Percentiles rank a stretch among this genome's conserved stretches.
Evolutionary conservation across 352 stramenopile species (phyloP).

Genomic region (Phytophthora sp.): DNA sequence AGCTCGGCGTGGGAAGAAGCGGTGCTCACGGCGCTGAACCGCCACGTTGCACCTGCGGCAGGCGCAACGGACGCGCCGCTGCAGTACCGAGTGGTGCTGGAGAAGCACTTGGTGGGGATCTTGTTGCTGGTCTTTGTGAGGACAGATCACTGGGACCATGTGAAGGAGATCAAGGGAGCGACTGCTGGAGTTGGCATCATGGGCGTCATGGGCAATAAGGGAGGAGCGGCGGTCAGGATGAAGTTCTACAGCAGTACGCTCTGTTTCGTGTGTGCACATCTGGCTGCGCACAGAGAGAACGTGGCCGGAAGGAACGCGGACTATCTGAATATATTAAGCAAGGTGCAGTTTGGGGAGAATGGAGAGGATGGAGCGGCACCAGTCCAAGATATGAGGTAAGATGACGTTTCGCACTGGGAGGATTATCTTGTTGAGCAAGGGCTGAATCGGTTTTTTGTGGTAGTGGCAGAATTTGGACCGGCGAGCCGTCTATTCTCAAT

Average conservation of each 20-base stretch:
- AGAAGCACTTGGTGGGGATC: slow-evolving; percentile 97
- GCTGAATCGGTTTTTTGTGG: background rate
- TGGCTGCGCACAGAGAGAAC: slow-evolving; percentile 99
- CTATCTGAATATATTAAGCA: slow-evolving; percentile 97
- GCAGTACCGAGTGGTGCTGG: slow-evolving; percentile 78
- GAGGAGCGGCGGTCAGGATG: slow-evolving; percentile 94
- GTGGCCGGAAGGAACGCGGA: slow-evolving; percentile 97
- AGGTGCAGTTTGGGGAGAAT: slow-evolving; percentile 92
- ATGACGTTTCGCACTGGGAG: background rate
- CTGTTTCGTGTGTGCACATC: slow-evolving; percentile 98
- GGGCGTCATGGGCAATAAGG: slow-evolving; percentile 99
- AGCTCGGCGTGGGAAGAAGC: slow-evolving; percentile 91
- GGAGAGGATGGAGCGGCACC: slow-evolving; percentile 16
- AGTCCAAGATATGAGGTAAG: slow-evolving; percentile 39
- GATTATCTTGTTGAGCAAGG: background rate
- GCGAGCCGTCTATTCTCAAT: slow-evolving; percentile 88
- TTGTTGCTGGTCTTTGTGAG: slow-evolving; percentile 97
- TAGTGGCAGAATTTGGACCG: slow-evolving; percentile 49
- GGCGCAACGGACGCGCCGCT: slow-evolving; percentile 12
- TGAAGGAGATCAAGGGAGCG: slow-evolving; percentile 90
- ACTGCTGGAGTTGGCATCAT: slow-evolving; percentile 98
- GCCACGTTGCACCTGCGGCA: slow-evolving; percentile 38
- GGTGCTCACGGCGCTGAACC: slow-evolving; percentile 92
- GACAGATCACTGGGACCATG: slow-evolving; percentile 60
- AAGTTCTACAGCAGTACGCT: slow-evolving; percentile 98